A percentile compares a stretch with the other conserved stretches of the same genome.
Conservation (phyloP, 2,329 filamentous ascomycete species). For the Botrytis elliptica region DNA sequence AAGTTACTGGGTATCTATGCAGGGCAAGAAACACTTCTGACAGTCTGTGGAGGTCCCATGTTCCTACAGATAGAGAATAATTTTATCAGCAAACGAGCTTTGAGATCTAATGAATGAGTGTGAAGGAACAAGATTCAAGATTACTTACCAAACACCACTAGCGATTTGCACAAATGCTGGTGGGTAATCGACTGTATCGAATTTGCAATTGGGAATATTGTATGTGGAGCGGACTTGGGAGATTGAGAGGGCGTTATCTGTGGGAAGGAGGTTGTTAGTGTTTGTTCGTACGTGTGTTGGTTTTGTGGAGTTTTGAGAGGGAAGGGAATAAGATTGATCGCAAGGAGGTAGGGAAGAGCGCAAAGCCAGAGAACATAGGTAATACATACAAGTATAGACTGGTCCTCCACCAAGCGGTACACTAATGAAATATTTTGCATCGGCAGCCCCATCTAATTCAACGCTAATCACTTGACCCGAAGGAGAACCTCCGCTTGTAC, state of each 20-base stretch:
- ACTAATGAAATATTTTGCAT: slow-evolving; percentile 30
- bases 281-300: too few species aligned
- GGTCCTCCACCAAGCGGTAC: slow-evolving; percentile 31
- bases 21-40: slow-evolving; percentile 28
- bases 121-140: background rate
- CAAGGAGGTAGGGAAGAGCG: background rate
- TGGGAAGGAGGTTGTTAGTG: background rate
- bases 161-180: slow-evolving; percentile 25
- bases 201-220: slow-evolving; percentile 27
- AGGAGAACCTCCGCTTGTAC: slow-evolving; percentile 15
- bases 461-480: slow-evolving; percentile 26
- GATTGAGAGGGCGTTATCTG: slow-evolving; percentile 34
- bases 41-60: slow-evolving; percentile 34
- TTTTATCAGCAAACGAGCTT: background rate
- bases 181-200: slow-evolving; percentile 26
- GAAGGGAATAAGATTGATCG: too few species aligned
- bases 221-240: slow-evolving; percentile 29
- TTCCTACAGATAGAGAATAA: slow-evolving; percentile 13
- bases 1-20: background rate
- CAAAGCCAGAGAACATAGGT: background rate
- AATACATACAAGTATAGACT: slow-evolving; percentile 28
- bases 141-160: slow-evolving; percentile 24
- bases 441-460: slow-evolving; percentile 33
- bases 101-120: background rate
- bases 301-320: background rate